phyloP scores from a whole-genome alignment of 371 early-diverging fungal species.

The Nematocida major region DNA sequence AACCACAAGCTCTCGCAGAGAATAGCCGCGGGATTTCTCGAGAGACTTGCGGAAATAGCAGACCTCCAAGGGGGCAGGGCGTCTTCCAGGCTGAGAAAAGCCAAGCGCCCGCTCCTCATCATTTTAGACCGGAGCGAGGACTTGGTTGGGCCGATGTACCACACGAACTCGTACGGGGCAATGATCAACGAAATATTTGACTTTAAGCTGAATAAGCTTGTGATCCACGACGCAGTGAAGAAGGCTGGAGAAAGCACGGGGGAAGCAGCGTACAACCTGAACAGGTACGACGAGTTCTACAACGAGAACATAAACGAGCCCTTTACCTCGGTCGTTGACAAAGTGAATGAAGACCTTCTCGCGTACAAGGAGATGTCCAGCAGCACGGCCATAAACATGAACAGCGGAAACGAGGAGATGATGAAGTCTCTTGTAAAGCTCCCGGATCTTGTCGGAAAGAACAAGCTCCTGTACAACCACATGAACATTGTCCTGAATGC shows the following conservation, averaged over 20 bases:
- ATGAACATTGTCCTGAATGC: constrained; percentile 89
- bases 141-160: constrained; percentile 79
- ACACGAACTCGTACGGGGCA: constrained; percentile 92
- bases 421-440: constrained; percentile 80
- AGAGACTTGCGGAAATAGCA: neutral
- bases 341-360: constrained; percentile 60
- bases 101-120: constrained; percentile 70
- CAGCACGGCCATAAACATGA: constrained; percentile 52
- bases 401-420: constrained; percentile 54
- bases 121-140: constrained; percentile 87
- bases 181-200: constrained; percentile 86
- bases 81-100: neutral
- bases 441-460: constrained; percentile 86
- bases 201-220: constrained; percentile 75
- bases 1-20: neutral
- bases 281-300: constrained; percentile 81
- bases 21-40: neutral
- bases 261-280: constrained; percentile 75
- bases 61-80: neutral
- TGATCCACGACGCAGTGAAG: constrained; percentile 64
- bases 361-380: constrained; percentile 64
- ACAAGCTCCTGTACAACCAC: constrained; percentile 86
- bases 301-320: constrained; percentile 78
- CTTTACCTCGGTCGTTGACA: constrained; percentile 88
- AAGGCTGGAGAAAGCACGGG: constrained; percentile 52